Evolutionary conservation across 495 filamentous ascomycete genomes (phyloP), one percentile per base, ranked within the genome.

Genomic region (Penicillium psychrofluorescens): DNA sequence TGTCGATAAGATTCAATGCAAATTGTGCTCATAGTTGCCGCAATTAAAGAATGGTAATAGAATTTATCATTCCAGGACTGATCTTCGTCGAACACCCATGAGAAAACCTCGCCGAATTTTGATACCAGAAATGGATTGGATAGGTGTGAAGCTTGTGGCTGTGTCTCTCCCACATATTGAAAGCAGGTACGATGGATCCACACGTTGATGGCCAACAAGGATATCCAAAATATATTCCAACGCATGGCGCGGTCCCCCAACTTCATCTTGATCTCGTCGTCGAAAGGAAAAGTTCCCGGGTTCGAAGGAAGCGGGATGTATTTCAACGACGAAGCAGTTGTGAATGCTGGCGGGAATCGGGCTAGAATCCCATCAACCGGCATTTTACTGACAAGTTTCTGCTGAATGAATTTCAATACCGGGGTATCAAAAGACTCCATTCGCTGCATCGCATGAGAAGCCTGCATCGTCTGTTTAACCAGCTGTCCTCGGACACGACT

Each of bases 1-100:
- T 8, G 11, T 3, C 55, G 44, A 32, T 53, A 45, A 8, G 55
- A 59, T 34, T 59, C 55, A n/a, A 59, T 7, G 27, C 32, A 40
- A 13, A 58, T 43, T 30, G 41, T 38, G 12, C 15, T 32, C 11
- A 12, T 41, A 12, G 43, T 28, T 16, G 35, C 22, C 22, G 22
- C 37, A 10, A 37, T 29, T 14, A 40, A 8, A 10, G 36, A 36
- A 22, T 22, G 22, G 22, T 22, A 22, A 22, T 22, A 22, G 4
- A 22, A 6, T 4, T 22, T 6, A 4, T 22, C 22, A 22, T 6
- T 22, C 22, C 22, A 22, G 2, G 22, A 22, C 22, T 22, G 22
- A 6, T 22, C 22, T 22, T 22, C 4, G 22, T 22, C 6, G 22
- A 22, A 22, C 22, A 22, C 22, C 22, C 22, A 22, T 22, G 22